phyloP scores from a whole-genome alignment of 208 protist genomes.

The Wallacemonas sp. region DNA sequence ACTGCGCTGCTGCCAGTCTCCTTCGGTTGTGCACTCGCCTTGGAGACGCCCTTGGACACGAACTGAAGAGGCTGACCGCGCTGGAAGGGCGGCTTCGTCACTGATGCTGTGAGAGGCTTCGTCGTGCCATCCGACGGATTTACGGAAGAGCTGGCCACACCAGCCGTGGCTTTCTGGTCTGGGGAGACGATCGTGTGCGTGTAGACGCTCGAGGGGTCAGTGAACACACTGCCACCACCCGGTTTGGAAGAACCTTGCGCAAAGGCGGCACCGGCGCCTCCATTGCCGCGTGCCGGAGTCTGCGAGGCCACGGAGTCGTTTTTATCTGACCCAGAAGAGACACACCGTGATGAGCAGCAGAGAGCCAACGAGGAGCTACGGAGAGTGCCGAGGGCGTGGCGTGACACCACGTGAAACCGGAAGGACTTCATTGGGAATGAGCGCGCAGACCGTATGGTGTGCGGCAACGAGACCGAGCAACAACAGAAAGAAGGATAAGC shows the following conservation, averaged over 20 bases:
- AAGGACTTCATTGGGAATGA: constrained; percentile 1
- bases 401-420: neutral
- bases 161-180: constrained; percentile 25
- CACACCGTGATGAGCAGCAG: neutral
- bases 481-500: neutral
- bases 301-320: neutral
- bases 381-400: neutral
- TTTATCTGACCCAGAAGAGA: neutral
- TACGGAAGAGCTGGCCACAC: constrained; percentile 24
- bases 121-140: neutral
- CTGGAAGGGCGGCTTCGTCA: neutral
- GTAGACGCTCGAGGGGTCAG: constrained; percentile 26
- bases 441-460: neutral
- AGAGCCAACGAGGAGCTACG: neutral
- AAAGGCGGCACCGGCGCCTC: constrained; percentile 16
- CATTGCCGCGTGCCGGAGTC: neutral
- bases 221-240: neutral
- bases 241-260: neutral
- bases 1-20: neutral
- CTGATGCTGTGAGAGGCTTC: too few species aligned
- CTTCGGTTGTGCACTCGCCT: neutral
- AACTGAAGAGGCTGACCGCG: neutral
- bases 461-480: neutral
- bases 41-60: neutral
- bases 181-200: constrained; percentile 37